These are phyloP conservation scores for Rhipidocladum racemiflorum DNA, from an alignment of 176 grass and related monocot species.

Conservation along the genomic window DNA sequence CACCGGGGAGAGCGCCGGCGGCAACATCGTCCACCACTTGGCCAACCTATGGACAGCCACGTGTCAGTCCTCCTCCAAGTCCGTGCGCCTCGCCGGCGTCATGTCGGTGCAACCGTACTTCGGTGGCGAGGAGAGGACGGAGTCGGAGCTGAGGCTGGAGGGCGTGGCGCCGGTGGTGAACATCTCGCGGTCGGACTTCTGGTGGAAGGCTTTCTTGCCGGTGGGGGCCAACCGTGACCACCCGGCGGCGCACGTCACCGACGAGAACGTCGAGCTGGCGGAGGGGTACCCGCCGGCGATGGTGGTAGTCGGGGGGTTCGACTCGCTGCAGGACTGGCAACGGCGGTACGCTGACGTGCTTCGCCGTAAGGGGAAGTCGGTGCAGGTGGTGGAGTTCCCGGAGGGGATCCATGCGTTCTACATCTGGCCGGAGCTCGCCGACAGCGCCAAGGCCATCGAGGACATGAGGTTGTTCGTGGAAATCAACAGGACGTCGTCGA, in stretches of 20 bases:
- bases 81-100: conserved; percentile 42
- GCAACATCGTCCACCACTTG: conserved; percentile 71
- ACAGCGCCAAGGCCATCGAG: too few relatives aligned
- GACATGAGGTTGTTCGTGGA: too few relatives aligned
- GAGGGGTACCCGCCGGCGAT: conserved; percentile 35
- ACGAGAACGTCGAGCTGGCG: not conserved
- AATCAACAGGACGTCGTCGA: too few relatives aligned
- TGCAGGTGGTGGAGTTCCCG: too few relatives aligned
- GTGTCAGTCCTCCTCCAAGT: not conserved
- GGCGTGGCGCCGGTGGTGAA: conserved; percentile 20
- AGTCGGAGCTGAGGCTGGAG: conserved; percentile 26
- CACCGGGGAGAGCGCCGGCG: conserved; percentile 74
- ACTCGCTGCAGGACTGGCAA: conserved; percentile 47
- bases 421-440: too few relatives aligned
- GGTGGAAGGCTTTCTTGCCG: conserved; percentile 44
- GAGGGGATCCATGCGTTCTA: too few relatives aligned
- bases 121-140: conserved; percentile 39
- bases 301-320: conserved; percentile 29
- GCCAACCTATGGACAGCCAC: conserved; percentile 42
- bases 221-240: conserved; percentile 38
- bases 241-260: conserved; percentile 17
- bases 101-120: conserved; percentile 48
- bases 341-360: too few relatives aligned
- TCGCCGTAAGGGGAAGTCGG: too few relatives aligned
- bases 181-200: conserved; percentile 21